These are phyloP conservation scores for Cylindrotheca fusiformis DNA, from an alignment of 108 stramenopile species.

Conservation along the genomic window DNA sequence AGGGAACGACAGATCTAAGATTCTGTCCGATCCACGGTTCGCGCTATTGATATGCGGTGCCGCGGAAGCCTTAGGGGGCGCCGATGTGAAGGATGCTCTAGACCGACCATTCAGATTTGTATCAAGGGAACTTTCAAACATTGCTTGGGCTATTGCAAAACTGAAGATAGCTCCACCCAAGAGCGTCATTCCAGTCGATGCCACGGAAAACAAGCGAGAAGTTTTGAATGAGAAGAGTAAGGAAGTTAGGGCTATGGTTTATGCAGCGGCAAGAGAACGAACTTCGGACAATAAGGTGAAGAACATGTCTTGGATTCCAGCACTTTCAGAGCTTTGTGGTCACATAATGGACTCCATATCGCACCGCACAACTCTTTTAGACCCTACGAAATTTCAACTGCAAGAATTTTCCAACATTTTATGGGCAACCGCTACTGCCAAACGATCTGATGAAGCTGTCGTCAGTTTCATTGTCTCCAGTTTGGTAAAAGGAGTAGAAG, in stretches of 20 bases:
- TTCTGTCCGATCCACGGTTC: conserved; percentile 73
- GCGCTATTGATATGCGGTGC: conserved; percentile 65
- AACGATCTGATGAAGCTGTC: conserved; percentile 42
- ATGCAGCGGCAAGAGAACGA: conserved; percentile 28
- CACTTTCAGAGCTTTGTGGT: conserved; percentile 59
- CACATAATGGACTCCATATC: conserved; percentile 61
- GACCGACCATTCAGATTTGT: conserved; percentile 35
- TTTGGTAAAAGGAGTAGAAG: conserved; percentile 24
- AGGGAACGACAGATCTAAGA: conserved; percentile 37
- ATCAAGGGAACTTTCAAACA: conserved; percentile 68
- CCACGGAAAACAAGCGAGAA: conserved; percentile 1
- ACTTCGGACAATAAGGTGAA: conserved; percentile 28
- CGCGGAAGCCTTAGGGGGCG: conserved; percentile 56
- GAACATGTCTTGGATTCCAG: conserved; percentile 55
- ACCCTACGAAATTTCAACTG: conserved; percentile 30
- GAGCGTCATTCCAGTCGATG: conserved; percentile 43
- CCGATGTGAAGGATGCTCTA: conserved; percentile 9
- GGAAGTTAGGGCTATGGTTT: conserved; percentile 17
- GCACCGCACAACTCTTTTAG: conserved; percentile 10
- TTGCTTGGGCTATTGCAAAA: conserved; percentile 83
- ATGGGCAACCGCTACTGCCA: conserved; percentile 58
- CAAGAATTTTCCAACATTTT: conserved; percentile 72
- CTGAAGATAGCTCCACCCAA: conserved; percentile 60
- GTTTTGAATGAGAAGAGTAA: conserved; percentile 5
- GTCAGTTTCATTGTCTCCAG: conserved; percentile 44